Evolutionary conservation across 257 asterid species (phyloP), one percentile per base, ranked within the genome.

Genomic region (Fraxinus anomala): DNA sequence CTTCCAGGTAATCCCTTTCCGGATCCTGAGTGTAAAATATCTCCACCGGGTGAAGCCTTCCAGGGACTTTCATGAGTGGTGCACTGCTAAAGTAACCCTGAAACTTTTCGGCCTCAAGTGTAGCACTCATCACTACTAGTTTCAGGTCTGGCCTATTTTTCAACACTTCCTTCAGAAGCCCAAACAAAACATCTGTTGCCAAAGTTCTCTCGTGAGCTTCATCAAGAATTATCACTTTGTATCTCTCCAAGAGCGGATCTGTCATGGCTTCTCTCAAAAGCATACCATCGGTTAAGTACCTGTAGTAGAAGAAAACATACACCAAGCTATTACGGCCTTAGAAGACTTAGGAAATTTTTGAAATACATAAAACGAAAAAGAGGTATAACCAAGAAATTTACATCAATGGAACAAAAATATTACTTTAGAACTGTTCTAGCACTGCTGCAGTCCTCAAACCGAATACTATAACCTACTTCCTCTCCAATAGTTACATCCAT

Each of bases 191-290:
- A 83, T 96, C 98, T 0, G 99, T 96, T 28, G 98, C 97, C 83
- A 93, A 80, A 31, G 99, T 96, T 82, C 99, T 89, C 90, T 96
- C 98, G 59, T 96, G 99, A 72, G 99, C 98, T 87, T 96, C 99
- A 85, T 96, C 99, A 61, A 96, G 97, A 83, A 96, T 91, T 44
- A 93, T 96, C 51, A 96, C 99, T 84, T 93, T 93, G 84, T 96
- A 96, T 75, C 97, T 89, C 86, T 96, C 97, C 81, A 96, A 77
- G 9, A 93, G 89, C 4, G 99, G 99, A 82, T 96, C 99, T 0
- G 97, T 87, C 99, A 96, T 93, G 76, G 99, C 99, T 87, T 96
- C 99, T 85, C 98, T 94, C 84, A 93, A 69, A 75, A 96, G 99
- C 97, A 96, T 96, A 92, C 99, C 99, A 84, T 96, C 98, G 6